Conservation (phyloP, 2,329 filamentous ascomycete genomes). For the Metarhizium sp. region DNA sequence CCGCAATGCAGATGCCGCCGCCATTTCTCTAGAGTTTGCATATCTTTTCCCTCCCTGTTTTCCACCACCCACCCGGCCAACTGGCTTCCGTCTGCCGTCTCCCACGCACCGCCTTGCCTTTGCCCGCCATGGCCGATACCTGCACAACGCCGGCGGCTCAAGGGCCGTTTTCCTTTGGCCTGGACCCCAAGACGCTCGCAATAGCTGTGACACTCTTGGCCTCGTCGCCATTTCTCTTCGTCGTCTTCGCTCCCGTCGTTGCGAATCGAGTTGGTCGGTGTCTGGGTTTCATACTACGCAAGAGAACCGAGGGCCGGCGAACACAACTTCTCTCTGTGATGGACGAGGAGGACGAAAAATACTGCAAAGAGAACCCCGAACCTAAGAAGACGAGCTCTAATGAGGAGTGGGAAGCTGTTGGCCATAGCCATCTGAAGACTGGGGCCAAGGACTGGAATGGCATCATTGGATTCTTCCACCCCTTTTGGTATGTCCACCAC, state of each 20-base stretch:
- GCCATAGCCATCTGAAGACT: slow-evolving; percentile 44
- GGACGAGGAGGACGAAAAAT: slow-evolving; percentile 34
- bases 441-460: slow-evolving; percentile 58
- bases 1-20: neutral
- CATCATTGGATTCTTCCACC: slow-evolving; percentile 93
- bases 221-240: slow-evolving; percentile 11
- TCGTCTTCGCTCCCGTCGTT: slow-evolving; percentile 18
- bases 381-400: slow-evolving; percentile 32
- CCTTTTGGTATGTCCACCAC: slow-evolving; percentile 64
- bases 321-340: slow-evolving; percentile 46
- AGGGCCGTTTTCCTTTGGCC: slow-evolving; percentile 18
- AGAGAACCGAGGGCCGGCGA: slow-evolving; percentile 53
- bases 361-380: slow-evolving; percentile 21
- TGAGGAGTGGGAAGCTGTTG: slow-evolving; percentile 64
- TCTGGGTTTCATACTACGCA: slow-evolving; percentile 52
- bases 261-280: slow-evolving; percentile 26
- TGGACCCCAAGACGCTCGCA: slow-evolving; percentile 17
- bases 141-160: slow-evolving; percentile 18
- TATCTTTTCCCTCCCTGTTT: neutral
- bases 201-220: slow-evolving; percentile 15
- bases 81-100: neutral
- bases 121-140: slow-evolving; percentile 16
- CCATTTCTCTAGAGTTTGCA: neutral
- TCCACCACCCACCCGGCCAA: neutral
- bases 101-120: neutral